Conservation (phyloP, 75 land plant species). For the Picea sitchensis region DNA sequence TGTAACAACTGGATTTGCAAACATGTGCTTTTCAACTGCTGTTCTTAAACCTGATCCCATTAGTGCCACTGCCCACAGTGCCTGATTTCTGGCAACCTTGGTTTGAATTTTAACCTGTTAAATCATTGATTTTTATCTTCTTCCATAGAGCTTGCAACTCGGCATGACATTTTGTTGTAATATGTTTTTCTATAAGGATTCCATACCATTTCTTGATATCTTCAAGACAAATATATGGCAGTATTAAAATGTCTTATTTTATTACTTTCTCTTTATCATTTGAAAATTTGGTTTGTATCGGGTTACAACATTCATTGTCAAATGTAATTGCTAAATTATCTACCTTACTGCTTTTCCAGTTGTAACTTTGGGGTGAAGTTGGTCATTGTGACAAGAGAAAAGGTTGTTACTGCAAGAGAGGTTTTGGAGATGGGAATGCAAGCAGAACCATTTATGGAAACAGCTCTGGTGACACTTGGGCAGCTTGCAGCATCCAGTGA, state of each 20-base stretch:
- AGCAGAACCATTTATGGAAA: slow-evolving; percentile 48
- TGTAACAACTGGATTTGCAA: too few species aligned
- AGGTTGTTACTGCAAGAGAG: slow-evolving; percentile 53
- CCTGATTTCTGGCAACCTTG: too few species aligned
- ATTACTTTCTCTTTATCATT: not conserved
- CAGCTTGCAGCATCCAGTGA: slow-evolving; percentile 77
- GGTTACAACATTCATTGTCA: not conserved
- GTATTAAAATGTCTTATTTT: not conserved
- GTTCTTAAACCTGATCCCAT: too few species aligned
- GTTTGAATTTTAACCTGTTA: too few species aligned
- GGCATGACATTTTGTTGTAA: not conserved
- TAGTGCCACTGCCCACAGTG: too few species aligned
- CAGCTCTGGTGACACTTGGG: slow-evolving; percentile 71
- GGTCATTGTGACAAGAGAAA: slow-evolving; percentile 43
- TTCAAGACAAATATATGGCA: not conserved
- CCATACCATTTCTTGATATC: not conserved
- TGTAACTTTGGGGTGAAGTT: slow-evolving; percentile 69
- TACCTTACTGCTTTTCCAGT: slow-evolving; percentile 22
- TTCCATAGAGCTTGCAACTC: not conserved
- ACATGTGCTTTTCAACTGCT: too few species aligned
- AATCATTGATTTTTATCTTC: not conserved
- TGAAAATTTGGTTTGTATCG: not conserved
- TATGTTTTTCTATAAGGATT: not conserved
- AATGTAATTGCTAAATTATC: not conserved
- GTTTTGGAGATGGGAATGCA: slow-evolving; percentile 48